phyloP scores from a whole-genome alignment of 2,329 filamentous ascomycete species.

The Pseudopyricularia javanii region DNA sequence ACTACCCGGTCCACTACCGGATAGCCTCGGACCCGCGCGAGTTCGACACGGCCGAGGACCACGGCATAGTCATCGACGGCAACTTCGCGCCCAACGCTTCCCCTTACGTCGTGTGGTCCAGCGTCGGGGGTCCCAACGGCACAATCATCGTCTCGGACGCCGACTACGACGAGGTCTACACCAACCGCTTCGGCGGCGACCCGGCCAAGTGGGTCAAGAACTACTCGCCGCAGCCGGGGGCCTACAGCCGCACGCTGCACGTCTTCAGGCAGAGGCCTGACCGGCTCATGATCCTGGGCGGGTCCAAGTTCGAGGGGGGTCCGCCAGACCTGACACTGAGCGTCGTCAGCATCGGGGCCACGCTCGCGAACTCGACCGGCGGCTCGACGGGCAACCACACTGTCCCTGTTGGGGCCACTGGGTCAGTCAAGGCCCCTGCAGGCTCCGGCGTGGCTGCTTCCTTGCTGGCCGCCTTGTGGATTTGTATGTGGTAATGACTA shows the following conservation, averaged over 20 bases:
- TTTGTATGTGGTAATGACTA: not conserved
- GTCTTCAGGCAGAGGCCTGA: slow-evolving; percentile 21
- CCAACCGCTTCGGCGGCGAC: slow-evolving; percentile 26
- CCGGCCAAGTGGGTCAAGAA: slow-evolving; percentile 22
- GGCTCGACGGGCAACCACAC: not conserved
- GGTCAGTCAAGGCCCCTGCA: not conserved
- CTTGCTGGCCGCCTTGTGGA: not conserved
- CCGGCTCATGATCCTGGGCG: slow-evolving; percentile 29
- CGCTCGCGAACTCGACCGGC: slow-evolving; percentile 3
- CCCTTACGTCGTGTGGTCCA: slow-evolving; percentile 31
- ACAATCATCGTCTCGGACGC: slow-evolving; percentile 29
- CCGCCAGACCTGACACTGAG: slow-evolving; percentile 20
- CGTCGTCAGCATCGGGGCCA: slow-evolving; percentile 14
- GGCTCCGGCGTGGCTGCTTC: not conserved
- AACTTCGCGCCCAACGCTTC: slow-evolving; percentile 21
- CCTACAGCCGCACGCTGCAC: slow-evolving; percentile 24
- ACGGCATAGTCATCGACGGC: slow-evolving; percentile 17
- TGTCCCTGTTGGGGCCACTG: not conserved
- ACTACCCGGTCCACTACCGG: slow-evolving; percentile 31
- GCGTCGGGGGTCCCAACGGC: slow-evolving; percentile 29
- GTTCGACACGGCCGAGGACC: slow-evolving; percentile 19
- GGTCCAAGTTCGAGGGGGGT: slow-evolving; percentile 22
- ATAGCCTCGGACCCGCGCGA: slow-evolving; percentile 24
- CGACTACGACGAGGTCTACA: slow-evolving; percentile 24
- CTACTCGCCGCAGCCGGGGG: slow-evolving; percentile 19